phyloP scores from a whole-genome alignment of 2,329 filamentous ascomycete genomes.

The Graphiopsis chlorocephala region DNA sequence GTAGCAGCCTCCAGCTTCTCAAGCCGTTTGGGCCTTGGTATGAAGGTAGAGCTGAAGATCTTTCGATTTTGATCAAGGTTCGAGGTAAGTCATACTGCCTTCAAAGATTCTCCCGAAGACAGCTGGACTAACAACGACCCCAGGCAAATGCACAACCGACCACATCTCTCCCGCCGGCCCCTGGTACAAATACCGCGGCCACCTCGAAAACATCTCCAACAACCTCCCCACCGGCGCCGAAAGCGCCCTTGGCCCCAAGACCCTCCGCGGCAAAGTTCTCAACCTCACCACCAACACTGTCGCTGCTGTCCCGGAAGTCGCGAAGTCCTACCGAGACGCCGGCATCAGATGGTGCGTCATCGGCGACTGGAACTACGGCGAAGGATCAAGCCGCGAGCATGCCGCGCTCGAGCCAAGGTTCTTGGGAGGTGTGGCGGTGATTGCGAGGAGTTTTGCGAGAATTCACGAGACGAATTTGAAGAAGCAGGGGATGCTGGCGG shows the following conservation, averaged over 20 bases:
- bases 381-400: conserved; percentile 96
- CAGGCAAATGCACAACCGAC: conserved; percentile 46
- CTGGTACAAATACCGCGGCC: conserved; percentile 97
- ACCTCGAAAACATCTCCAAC: conserved; percentile 99
- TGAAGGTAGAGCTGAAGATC: conserved; percentile 78
- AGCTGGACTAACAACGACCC: neutral
- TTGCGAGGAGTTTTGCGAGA: conserved; percentile 92
- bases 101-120: accelerated
- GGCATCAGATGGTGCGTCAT: conserved; percentile 95
- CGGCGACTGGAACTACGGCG: conserved; percentile 99
- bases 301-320: conserved; percentile 85
- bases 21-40: conserved; percentile 84
- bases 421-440: conserved; percentile 94
- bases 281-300: conserved; percentile 81
- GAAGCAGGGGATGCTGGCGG: conserved; percentile 99
- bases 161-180: conserved; percentile 67
- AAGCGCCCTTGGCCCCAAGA: conserved; percentile 74
- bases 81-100: conserved; percentile 79
- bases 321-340: conserved; percentile 97
- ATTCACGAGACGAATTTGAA: conserved; percentile 99
- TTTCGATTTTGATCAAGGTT: conserved; percentile 94
- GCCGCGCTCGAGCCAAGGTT: conserved; percentile 96
- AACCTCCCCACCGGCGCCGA: conserved; percentile 95
- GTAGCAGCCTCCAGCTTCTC: conserved; percentile 91
- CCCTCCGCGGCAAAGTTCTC: conserved; percentile 95